Evolutionary conservation across 2,329 filamentous ascomycete genomes (phyloP), one percentile per base, ranked within the genome.

Genomic region (Aureobasidium sp.): DNA sequence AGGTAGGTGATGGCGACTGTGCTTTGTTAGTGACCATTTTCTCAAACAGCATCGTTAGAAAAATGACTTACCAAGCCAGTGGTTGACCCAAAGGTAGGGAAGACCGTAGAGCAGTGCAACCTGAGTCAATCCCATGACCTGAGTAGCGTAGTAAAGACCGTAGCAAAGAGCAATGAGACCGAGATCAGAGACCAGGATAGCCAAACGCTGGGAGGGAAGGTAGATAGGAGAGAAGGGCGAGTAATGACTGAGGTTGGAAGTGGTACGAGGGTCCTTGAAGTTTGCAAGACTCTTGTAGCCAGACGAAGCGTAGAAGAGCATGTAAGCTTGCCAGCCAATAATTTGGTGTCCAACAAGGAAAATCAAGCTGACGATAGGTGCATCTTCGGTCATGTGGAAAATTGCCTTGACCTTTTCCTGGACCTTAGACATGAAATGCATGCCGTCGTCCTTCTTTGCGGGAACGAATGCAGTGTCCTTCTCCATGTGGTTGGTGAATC

Each of bases 1-100:
- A 90, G 84, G 74, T 88, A 90, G 50, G 87, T 90, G 70, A 90
- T 89, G 65, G 86, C 86, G 25, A 90, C 86, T 50, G 16, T 1
- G 85, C 37, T 2, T n/a, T 29, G 27, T 45, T 36, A 65, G 49
- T 44, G 9, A 32, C 25, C 13, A 21, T 21, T 36, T 48, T 25
- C 32, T n/a, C 8, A 4, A 11, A 34, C 7, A 52, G 2, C 3
- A 16, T 25, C 6, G 13, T 21, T n/a, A 30, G 3, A 30, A 10
- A 4, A n/a, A 21, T 1, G 11, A 75, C 79, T 68, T 75, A 84
- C 81, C 80, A 59, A 89, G 79, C 85, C 85, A 89, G 77, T 88
- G 83, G 76, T 89, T 85, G 37, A 87, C 81, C 86, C 86, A 88
- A 63, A 87, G 70, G 72, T 87, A 89, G 16, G 87, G 86, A 39